Evolutionary conservation across 164 flowering plant genomes (phyloP).

Genomic region (Annona cherimola): DNA sequence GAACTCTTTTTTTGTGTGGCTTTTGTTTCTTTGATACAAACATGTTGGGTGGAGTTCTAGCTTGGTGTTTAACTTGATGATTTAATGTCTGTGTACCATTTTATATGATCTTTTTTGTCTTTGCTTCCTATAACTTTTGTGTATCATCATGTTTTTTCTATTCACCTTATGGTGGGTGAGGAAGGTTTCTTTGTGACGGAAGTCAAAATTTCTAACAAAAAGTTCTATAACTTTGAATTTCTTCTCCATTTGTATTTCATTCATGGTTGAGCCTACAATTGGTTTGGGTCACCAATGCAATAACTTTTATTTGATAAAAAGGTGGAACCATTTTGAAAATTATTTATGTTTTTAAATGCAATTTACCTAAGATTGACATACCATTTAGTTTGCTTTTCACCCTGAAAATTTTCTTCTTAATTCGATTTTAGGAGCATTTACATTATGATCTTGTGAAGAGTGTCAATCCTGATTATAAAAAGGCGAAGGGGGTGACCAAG

Average conservation of each 20-base stretch:
- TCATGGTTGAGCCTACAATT: not conserved
- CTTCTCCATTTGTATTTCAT: not conserved
- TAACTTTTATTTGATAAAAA: not conserved
- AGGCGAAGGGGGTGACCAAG: conserved; percentile 21
- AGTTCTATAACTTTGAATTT: too few species aligned
- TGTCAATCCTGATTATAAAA: conserved; percentile 64
- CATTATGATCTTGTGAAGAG: conserved; percentile 81
- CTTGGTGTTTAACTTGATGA: too few species aligned
- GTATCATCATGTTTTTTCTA: too few species aligned
- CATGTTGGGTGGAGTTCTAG: too few species aligned
- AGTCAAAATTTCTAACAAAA: not conserved
- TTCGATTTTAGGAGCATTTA: conserved; percentile 61
- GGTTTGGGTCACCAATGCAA: not conserved
- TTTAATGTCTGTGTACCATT: too few species aligned
- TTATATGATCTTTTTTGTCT: too few species aligned
- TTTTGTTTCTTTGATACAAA: too few species aligned
- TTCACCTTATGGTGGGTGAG: not conserved
- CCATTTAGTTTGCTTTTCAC: not conserved
- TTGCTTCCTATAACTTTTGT: too few species aligned
- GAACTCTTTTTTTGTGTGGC: too few species aligned
- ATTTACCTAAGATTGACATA: not conserved
- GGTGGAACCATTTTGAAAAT: too few species aligned
- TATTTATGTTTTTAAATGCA: not conserved
- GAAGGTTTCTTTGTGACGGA: not conserved
- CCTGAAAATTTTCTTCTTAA: not conserved